Evolutionary conservation across 2,329 filamentous ascomycete species (phyloP).

Genomic region (Xylariaceae sp.): DNA sequence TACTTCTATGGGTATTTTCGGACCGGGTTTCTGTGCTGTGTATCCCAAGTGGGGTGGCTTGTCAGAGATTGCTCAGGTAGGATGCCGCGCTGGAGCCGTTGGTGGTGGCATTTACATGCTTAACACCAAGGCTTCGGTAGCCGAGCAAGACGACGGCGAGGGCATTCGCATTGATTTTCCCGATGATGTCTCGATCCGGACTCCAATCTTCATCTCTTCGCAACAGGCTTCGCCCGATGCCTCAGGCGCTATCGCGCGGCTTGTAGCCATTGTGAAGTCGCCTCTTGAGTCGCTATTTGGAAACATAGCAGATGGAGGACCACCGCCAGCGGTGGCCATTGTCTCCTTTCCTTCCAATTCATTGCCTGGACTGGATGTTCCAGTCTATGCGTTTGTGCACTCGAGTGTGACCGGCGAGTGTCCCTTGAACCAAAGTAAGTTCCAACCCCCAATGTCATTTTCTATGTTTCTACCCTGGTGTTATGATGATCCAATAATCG

Average conservation of each 20-base stretch:
- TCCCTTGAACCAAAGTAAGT: constrained; percentile 84
- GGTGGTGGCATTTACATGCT: constrained; percentile 89
- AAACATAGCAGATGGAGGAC: constrained; percentile 65
- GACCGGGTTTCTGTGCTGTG: constrained; percentile 81
- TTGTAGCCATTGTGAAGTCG: constrained; percentile 65
- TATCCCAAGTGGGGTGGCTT: constrained; percentile 90
- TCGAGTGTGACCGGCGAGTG: constrained; percentile 93
- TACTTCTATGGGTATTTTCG: constrained; percentile 80
- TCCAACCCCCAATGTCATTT: constrained; percentile 15
- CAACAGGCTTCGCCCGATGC: constrained; percentile 31
- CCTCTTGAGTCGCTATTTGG: constrained; percentile 64
- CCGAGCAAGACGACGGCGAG: constrained; percentile 24
- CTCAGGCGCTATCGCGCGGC: constrained; percentile 45
- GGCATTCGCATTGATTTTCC: constrained; percentile 47
- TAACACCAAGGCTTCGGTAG: constrained; percentile 56
- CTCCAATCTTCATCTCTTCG: constrained; percentile 48
- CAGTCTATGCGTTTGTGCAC: constrained; percentile 63
- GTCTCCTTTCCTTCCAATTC: constrained; percentile 58
- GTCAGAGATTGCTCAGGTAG: constrained; percentile 85
- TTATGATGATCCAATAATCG: constrained; percentile 77
- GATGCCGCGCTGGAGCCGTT: constrained; percentile 83
- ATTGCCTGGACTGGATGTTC: constrained; percentile 39
- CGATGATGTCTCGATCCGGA: constrained; percentile 52
- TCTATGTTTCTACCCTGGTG: constrained; percentile 34
- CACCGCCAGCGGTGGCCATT: constrained; percentile 67